Evolutionary conservation across 768 basidiomycete species (phyloP), one percentile per base, ranked within the genome.

Genomic region (Suillus brevipes): DNA sequence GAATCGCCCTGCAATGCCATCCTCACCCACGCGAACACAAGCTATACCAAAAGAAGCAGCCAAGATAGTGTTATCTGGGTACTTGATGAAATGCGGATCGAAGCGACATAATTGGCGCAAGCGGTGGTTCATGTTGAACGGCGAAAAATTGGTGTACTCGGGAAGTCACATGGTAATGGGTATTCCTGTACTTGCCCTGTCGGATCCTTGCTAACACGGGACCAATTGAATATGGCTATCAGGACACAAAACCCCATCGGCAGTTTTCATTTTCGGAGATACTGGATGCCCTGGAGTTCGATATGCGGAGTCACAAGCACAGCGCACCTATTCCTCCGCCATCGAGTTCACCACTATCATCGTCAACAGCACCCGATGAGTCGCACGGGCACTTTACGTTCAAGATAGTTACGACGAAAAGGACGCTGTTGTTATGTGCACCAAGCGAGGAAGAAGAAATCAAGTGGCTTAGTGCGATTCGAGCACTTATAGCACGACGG

Each of bases 401-500:
- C 87, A 95, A 97, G 79, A 90, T 99, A 63, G 90, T 99, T 69
- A 97, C 95, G 43, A 95, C 97, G 62, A 95, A 97, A 77, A 87
- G 94, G 66, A 91, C 92, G 20, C 80, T 95, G 65, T 77, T 97
- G 61, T 81, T 99, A 31, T 97, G 95, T 71, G 97, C 97, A 8
- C 97, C 97, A 18, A 90, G 85, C 64, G 97, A 99, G 76, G 97
- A 98, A 71, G 97, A 99, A 70, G 97, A 99, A 79, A 96, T 99
- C 76, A 93, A 91, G 77, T 99, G 97, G 97, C 81, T 99, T 56
- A 95, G 95, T 60, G 95, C 97, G 12, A 87, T 99, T 45, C 89
- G 95, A 60, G 95, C 95, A 66, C 83, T 99, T 73, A 90, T 99
- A 67, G 90, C 91, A 23, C 82, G 92, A 62, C 81, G 93, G 68